These are phyloP conservation scores for Elymus sibiricus DNA, from an alignment of 176 grass and related monocot species.

Conservation along the genomic window DNA sequence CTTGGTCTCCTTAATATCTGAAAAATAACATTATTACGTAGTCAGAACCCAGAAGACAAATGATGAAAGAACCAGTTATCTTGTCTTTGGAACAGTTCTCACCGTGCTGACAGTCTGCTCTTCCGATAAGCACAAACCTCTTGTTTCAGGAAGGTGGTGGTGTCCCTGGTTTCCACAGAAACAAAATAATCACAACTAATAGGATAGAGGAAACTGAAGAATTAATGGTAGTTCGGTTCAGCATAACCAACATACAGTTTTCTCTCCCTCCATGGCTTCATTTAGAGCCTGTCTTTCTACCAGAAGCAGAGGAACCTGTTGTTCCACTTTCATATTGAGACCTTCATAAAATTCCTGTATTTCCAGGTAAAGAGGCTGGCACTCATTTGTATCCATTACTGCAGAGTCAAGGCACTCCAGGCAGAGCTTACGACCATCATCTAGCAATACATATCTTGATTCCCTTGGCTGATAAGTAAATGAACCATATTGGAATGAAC, in stretches of 20 bases:
- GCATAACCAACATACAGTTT: slow-evolving; percentile 47
- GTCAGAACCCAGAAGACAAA: slow-evolving; percentile 15
- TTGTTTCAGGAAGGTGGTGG: slow-evolving; percentile 96
- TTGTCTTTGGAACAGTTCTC: slow-evolving; percentile 21
- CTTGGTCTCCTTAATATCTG: slow-evolving; percentile 86
- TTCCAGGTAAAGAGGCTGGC: slow-evolving; percentile 79
- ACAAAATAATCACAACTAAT: slow-evolving; percentile 12
- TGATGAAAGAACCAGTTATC: slow-evolving; percentile 14
- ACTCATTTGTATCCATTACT: slow-evolving; percentile 89
- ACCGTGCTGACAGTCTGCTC: slow-evolving; percentile 97
- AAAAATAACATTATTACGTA: neutral
- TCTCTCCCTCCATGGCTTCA: slow-evolving; percentile 99
- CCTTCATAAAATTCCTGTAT: slow-evolving; percentile 95
- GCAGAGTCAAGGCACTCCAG: slow-evolving; percentile 91
- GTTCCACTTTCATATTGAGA: slow-evolving; percentile 94
- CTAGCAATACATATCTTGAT: slow-evolving; percentile 75
- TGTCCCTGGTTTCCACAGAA: slow-evolving; percentile 59
- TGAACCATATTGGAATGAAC: slow-evolving; percentile 32
- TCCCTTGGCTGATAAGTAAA: slow-evolving; percentile 72
- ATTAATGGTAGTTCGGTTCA: slow-evolving; percentile 10
- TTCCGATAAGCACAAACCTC: slow-evolving; percentile 95
- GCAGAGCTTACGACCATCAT: slow-evolving; percentile 89
- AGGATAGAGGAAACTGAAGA: neutral
- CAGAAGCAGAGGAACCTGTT: slow-evolving; percentile 89
- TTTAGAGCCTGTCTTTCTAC: slow-evolving; percentile 98